Evolutionary conservation across 2,329 filamentous ascomycete species (phyloP), one percentile per base, ranked within the genome.

Genomic region (Cordyceps cicadae): DNA sequence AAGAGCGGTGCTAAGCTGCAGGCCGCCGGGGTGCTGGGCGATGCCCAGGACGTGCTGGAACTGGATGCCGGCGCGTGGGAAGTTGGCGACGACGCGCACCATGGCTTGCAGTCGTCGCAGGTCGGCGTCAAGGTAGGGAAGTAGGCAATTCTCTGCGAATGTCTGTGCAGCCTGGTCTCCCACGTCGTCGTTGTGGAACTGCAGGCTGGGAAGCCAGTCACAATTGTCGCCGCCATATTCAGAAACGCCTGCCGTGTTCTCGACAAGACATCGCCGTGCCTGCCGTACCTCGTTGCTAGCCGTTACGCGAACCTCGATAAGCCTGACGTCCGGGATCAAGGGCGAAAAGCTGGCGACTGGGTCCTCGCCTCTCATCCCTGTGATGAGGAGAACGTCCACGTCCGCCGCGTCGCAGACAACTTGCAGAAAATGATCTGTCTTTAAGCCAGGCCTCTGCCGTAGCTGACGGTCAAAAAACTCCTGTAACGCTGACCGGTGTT

Each of bases 31-130:
- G 52, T 79, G 76, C 68, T 86, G 77, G 29, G 74, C 64, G 62
- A 87, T 83, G 65, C 73, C 73, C 51, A 87, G 79, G 1, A 87
- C 76, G 62, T 87, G 81, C 54, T 77, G 81, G 67, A 87, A 87
- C 4, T 78, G 66, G 64, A 86, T 78, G 19, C 74, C 77, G 0
- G 62, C 69, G 4, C 71, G 71, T 64, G 84, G 83, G 68, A 83
- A 86, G 68, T 80, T 66, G 26, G 77, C 73, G 41, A 81, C 66
- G 5, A 62, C 19, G 34, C 71, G 74, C 15, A 85, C 78, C 81
- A 86, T 84, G 32, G 69, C 60, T 29, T 71, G 70, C 1, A 87
- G 73, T 58, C 67, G 71, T 57, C 76, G 67, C 17, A 85, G 63
- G 54, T 81, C 75, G 1, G 75, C 62, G 62, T 79, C 14, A 17